A percentile compares a stretch with the other conserved stretches of the same genome.
Conservation (phyloP, 495 filamentous ascomycete species). For the Evansstolkia leycettana region DNA sequence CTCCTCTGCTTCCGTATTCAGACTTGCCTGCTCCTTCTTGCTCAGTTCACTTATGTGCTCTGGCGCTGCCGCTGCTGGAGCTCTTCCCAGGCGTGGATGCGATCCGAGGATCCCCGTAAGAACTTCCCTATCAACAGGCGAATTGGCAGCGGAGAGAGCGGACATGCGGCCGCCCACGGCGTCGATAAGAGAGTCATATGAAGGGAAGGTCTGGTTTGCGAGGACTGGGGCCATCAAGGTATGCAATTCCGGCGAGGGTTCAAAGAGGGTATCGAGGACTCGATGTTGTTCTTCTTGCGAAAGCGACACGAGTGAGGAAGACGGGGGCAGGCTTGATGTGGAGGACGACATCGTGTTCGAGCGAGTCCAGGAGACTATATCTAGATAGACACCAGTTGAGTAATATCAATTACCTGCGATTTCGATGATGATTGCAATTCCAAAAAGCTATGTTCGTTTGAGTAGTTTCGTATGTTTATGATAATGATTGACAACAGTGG, state of each 20-base stretch:
- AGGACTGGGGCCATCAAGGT: constrained; percentile 55
- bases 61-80: constrained; percentile 42
- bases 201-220: constrained; percentile 46
- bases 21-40: constrained; percentile 64
- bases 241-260: constrained; percentile 67
- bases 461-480: too few relatives aligned
- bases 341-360: constrained; percentile 9
- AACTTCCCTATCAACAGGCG: constrained; percentile 37
- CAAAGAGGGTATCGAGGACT: constrained; percentile 76
- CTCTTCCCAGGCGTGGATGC: constrained; percentile 75
- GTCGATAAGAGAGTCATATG: constrained; percentile 47
- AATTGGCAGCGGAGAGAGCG: constrained; percentile 34
- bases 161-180: constrained; percentile 43
- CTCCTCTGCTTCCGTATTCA: constrained; percentile 43
- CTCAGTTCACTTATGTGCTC: constrained; percentile 59
- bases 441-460: too few relatives aligned
- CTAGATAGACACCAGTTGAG: too few relatives aligned
- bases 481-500: background rate
- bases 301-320: constrained; percentile 38
- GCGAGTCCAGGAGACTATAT: background rate
- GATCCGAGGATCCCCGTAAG: constrained; percentile 66
- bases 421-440: too few relatives aligned
- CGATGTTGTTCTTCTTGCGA: constrained; percentile 42
- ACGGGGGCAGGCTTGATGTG: constrained; percentile 33
- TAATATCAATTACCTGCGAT: too few relatives aligned